Base-by-base conservation (phyloP, 2,329 filamentous ascomycete genomes). In the Cercospora sp. region DNA sequence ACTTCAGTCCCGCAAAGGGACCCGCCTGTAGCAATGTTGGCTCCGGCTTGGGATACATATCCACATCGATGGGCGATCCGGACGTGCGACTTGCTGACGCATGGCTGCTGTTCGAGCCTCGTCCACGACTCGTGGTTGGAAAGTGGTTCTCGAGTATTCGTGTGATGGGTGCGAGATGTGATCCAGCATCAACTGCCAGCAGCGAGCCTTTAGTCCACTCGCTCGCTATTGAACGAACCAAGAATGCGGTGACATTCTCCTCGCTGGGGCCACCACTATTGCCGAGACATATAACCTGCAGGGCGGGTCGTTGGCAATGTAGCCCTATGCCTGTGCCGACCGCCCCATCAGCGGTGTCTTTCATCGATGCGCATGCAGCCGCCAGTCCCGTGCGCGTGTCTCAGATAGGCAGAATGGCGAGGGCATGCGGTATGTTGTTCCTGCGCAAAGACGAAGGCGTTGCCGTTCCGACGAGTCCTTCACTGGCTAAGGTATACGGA, bases 181-280 rank as follows among this genome's bases (percentile, higher is more conserved):
- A 92, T 59, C 95, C 95, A 9, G 93, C 94, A 82, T 99, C 95
- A 63, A 99, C 90, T n/a, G 94, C 93, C 30, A 98, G 84, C 48
- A 97, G 80, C 0, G 93, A 97, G 55, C 91, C 90, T 74, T 89
- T 91, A 60, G 86, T 84, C 95, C 95, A 99, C 69, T 89, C 87
- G 63, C 90, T 87, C 31, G 89, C 87, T 9, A 90, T 85, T 4
- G 94, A 94, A 58, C 94, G 90, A 58, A 98, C 92, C 20, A 99
- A 87, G 67, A 98, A 89, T 2, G 93, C 92, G 0, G 94, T 97
- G 26, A 92, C 91, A 78, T 94, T 95, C 79, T 93, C 90, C 84
- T 99, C 95, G 75, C 88, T 87, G 33, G 95, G 95, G 63, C 95
- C 95, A 67, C 95, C 95, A 61, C 93, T 92, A 57, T 93, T 89